phyloP scores from a whole-genome alignment of 1,284 basidiomycete species.

The Chalciporus piperatoides region DNA sequence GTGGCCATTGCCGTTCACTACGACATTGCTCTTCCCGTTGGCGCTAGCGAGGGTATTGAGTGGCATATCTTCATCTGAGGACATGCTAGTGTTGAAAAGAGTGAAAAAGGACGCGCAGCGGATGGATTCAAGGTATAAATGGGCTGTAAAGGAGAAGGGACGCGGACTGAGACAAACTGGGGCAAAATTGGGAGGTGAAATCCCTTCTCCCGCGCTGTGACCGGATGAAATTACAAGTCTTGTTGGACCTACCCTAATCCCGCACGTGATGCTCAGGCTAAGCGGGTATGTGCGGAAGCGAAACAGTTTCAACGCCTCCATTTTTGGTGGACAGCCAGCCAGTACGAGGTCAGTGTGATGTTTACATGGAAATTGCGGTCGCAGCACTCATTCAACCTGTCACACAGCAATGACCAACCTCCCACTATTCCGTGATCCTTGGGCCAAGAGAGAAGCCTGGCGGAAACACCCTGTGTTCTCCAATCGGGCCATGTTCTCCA shows the following conservation, averaged over 20 bases:
- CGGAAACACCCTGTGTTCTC: constrained; percentile 85
- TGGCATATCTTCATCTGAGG: constrained; percentile 67
- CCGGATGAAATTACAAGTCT: constrained; percentile 44
- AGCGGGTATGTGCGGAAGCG: neutral
- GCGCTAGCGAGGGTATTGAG: constrained; percentile 43
- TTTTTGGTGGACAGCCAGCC: constrained; percentile 14
- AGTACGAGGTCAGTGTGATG: constrained; percentile 22
- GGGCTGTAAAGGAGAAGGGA: constrained; percentile 18
- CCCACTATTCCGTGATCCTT: constrained; percentile 86
- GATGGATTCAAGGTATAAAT: constrained; percentile 1
- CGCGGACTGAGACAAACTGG: constrained; percentile 22
- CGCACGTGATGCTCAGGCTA: constrained; percentile 24
- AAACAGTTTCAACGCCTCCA: neutral
- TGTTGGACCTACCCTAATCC: constrained; percentile 56
- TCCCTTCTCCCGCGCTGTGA: constrained; percentile 22
- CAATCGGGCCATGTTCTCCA: constrained; percentile 80
- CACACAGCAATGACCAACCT: constrained; percentile 49
- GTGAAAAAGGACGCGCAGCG: neutral
- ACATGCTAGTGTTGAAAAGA: constrained; percentile 38
- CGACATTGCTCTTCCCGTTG: constrained; percentile 37
- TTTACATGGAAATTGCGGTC: neutral
- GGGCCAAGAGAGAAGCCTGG: constrained; percentile 94
- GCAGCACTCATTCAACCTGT: constrained; percentile 12
- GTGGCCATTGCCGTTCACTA: constrained; percentile 45
- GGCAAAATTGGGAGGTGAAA: no score